Conservation (phyloP, 257 asterid genomes). For the Scutellaria minor region DNA sequence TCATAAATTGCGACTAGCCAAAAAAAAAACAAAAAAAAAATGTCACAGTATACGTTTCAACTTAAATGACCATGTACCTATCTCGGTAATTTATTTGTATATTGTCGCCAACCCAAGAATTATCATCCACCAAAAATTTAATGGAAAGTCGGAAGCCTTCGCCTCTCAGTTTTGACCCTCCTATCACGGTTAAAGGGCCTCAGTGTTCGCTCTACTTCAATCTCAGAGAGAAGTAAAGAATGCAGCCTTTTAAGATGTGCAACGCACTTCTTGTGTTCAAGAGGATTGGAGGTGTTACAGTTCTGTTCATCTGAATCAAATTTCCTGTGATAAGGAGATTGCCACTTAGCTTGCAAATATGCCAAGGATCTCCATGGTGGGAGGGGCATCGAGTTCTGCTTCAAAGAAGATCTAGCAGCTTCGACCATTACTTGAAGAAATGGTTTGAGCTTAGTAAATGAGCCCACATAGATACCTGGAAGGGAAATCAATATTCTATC, state of each 20-base stretch:
- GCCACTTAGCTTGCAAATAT: slow-evolving; percentile 75
- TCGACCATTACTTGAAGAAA: slow-evolving; percentile 76
- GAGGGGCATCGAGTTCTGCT: slow-evolving; percentile 82
- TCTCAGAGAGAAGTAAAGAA: slow-evolving; percentile 50
- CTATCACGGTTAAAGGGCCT: slow-evolving; percentile 48
- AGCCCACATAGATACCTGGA: slow-evolving; percentile 69
- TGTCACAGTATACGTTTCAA: neutral
- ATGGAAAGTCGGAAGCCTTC: slow-evolving; percentile 38
- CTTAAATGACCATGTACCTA: neutral
- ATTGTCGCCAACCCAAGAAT: neutral
- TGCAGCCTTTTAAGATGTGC: slow-evolving; percentile 59
- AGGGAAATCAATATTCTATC: slow-evolving; percentile 59
- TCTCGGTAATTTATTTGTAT: neutral
- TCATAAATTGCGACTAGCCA: neutral
- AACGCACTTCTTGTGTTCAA: slow-evolving; percentile 55
- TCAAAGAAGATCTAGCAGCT: slow-evolving; percentile 71
- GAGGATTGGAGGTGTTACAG: neutral
- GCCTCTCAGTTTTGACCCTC: slow-evolving; percentile 42
- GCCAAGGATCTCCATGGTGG: slow-evolving; percentile 83
- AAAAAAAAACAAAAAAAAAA: neutral
- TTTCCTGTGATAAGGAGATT: slow-evolving; percentile 54
- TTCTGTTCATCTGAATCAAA: slow-evolving; percentile 33
- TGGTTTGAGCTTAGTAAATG: slow-evolving; percentile 57
- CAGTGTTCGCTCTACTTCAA: slow-evolving; percentile 47
- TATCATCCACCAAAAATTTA: neutral